Base-by-base conservation (phyloP, 2,329 filamentous ascomycete species). In the Fusarium guadeloupense region DNA sequence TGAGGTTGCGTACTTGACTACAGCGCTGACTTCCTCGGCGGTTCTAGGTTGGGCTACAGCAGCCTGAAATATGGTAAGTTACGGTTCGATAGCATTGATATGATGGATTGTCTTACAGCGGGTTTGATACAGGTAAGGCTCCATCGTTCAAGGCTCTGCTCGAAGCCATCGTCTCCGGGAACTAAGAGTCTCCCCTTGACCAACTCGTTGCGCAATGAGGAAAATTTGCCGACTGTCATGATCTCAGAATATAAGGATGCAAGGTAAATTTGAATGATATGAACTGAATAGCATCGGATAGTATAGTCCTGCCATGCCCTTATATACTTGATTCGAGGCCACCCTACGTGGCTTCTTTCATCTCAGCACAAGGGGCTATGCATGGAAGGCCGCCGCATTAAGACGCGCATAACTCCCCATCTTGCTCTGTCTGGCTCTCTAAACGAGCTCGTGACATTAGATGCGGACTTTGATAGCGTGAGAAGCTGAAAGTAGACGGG, bases 1-100 rank as follows among this genome's bases (percentile, higher is more conserved):
- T 13, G 75, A 65, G 2, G 71, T 72, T 20, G 80, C 79, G 59
- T 81, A 83, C 21, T 76, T 73, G 39, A 85, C 67, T 0, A 76
- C 75, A 7, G 74, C 70, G 19, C 76, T 74, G 28, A 80, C 73
- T 57, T 83, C 79, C 12, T 75, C 67, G 2, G 71, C 59, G 0
- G 74, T 76, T 9, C 67, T 74, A 2, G 81, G 80, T 34, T 77
- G 70, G 8, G 82, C 71, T 31, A 83, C 78, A 0, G 78, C 72
- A 6, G 79, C 82, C 79, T 80, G 5, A 20, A 28, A n/a, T 14
- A 12, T 5, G 16, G 34, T 53, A 21, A 66, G 54, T 38, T 31
- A 20, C 21, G 23, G n/a, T 14, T 9, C 21, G 16, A 43, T 9
- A 30, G 13, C 20, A 9, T 8, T 3, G 38, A 8, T 16, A 8